Conservation (phyloP, 306 rosid species). For the Arachis hypogaea region DNA sequence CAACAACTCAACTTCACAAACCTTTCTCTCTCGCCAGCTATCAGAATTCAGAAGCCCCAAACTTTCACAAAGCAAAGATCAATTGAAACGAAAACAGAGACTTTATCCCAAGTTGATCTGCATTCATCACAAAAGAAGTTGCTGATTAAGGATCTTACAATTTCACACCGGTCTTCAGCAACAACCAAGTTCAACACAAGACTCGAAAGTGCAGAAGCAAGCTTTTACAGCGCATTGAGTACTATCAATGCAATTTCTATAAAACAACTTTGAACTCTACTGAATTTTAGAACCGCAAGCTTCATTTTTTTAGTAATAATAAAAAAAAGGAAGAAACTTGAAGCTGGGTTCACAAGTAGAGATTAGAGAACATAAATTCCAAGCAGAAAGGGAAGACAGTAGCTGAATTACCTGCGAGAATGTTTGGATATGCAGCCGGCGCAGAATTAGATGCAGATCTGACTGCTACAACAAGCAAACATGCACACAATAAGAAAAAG, state of each 20-base stretch:
- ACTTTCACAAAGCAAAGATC: slow-evolving; percentile 20
- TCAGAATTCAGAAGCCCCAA: slow-evolving; percentile 21
- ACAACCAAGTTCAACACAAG: slow-evolving; percentile 26
- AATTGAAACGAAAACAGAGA: slow-evolving; percentile 27
- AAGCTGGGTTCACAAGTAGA: slow-evolving; percentile 32
- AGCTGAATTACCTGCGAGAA: slow-evolving; percentile 60
- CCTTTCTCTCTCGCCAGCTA: slow-evolving; percentile 43
- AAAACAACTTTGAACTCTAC: slow-evolving; percentile 9
- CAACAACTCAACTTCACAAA: slow-evolving; percentile 40
- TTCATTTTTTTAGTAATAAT: background rate
- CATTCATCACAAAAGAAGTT: slow-evolving; percentile 43
- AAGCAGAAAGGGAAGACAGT: slow-evolving; percentile 41
- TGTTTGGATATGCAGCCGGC: slow-evolving; percentile 48
- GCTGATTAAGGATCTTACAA: slow-evolving; percentile 40
- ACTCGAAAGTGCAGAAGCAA: slow-evolving; percentile 28
- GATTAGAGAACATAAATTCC: slow-evolving; percentile 51
- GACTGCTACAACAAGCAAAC: slow-evolving; percentile 57
- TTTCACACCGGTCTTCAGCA: slow-evolving; percentile 29
- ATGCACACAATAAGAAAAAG: slow-evolving; percentile 33
- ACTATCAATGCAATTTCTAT: slow-evolving; percentile 20
- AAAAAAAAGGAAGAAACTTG: slow-evolving; percentile 18
- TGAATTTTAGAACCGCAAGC: slow-evolving; percentile 30
- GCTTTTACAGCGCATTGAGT: slow-evolving; percentile 2
- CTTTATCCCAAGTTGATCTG: slow-evolving; percentile 51
- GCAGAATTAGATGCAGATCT: slow-evolving; percentile 61